Base-by-base conservation (phyloP, 192 early-diverging fungal genomes). In the Backusella psychrophila region DNA sequence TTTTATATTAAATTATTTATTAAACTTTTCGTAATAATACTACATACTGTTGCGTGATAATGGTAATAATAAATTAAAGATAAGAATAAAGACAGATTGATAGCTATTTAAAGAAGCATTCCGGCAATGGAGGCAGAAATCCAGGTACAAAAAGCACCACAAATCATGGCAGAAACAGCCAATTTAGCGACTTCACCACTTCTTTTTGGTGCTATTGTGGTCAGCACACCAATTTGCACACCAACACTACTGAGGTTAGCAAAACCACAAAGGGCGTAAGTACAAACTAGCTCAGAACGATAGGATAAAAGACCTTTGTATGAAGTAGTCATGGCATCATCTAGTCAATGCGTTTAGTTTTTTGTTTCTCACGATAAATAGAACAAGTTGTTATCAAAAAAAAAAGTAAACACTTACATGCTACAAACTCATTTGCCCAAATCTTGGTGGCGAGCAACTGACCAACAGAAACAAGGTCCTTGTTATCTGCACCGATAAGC, bases 361-460 rank as follows among this genome's bases (percentile, higher is more conserved):
- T 56, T 56, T 23, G 49, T 56, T 39, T 38, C 9, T 9, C 19
- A 29, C 3, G 11, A 29, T 63, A 29, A 63, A 63, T 29, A 4
- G 23, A 44, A 49, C 0, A 29, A 23, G 11, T 3, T 29, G 23
- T 29, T 63, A 63, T 63, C 23, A 29, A 63, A 56, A 56, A 56
- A 52, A 29, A n/a, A n/a, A n/a, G 19, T 26, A 87, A 35, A 71
- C 72, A 39, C 1, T 77, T 38, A 83, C 93, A 97, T 4, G 92
- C 96, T 15, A 91, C 91, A 80, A 97, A 95, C 87, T 97, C 96
- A 84, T 96, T 97, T 59, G 91, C 86, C 79, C 94, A 82, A 71
- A 95, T 89, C 86, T 95, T 95, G 53, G 88, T 89, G 12, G 81
- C 77, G 89, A 84, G 92, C 59, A 95, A 77, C 71, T 88, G 86